These are phyloP conservation scores for Alternaria sp. DNA, from an alignment of 2,329 filamentous ascomycete species.

Conservation along the genomic window DNA sequence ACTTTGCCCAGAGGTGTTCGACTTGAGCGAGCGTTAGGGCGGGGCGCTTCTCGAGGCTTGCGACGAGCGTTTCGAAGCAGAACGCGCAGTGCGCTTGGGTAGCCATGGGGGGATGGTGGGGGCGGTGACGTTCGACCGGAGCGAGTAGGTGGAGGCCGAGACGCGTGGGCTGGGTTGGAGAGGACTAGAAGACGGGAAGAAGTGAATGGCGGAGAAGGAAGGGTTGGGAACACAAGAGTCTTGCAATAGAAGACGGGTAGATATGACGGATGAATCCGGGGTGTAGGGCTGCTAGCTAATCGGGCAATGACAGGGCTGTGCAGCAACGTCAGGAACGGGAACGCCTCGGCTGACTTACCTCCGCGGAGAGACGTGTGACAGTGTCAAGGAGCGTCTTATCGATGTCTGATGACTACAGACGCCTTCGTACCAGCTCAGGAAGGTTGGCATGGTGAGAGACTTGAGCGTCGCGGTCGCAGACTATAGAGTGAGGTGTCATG, in stretches of 20 bases:
- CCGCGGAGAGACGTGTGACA: conserved; percentile 35
- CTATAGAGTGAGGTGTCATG: conserved; percentile 3
- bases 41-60: conserved; percentile 73
- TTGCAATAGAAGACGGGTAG: background rate
- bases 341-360: conserved; percentile 17
- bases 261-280: conserved; percentile 16
- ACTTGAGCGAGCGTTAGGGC: conserved; percentile 72
- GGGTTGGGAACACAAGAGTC: background rate
- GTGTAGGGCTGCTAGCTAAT: conserved; percentile 11
- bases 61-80: conserved; percentile 87
- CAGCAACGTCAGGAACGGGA: conserved; percentile 8
- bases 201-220: background rate
- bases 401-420: conserved; percentile 11
- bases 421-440: conserved; percentile 36
- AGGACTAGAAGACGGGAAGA: background rate
- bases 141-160: background rate
- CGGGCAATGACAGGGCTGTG: conserved; percentile 12
- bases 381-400: conserved; percentile 25
- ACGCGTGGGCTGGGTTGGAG: background rate
- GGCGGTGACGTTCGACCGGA: background rate
- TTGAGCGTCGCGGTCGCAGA: background rate
- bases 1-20: conserved; percentile 70
- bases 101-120: conserved; percentile 67
- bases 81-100: conserved; percentile 84
- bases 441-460: conserved; percentile 7